These are phyloP conservation scores for Fonsecaea monophora DNA, from an alignment of 2,329 filamentous ascomycete species.

Conservation along the genomic window DNA sequence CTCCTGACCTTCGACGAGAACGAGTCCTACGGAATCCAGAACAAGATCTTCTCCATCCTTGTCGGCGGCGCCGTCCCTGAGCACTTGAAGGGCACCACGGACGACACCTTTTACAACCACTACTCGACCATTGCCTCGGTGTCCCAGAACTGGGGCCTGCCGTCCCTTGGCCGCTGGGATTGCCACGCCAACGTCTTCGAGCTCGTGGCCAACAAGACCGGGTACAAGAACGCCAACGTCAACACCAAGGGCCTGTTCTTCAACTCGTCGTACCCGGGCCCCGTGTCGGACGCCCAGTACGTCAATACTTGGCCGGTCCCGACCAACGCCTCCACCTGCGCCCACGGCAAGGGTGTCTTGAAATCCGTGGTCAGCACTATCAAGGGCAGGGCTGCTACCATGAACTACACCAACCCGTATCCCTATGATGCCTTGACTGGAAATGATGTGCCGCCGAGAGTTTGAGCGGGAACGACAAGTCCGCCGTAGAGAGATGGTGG, in stretches of 20 bases:
- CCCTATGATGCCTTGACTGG: conserved; percentile 29
- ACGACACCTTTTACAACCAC: conserved; percentile 74
- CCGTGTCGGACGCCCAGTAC: conserved; percentile 42
- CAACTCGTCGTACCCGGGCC: conserved; percentile 58
- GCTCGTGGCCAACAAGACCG: conserved; percentile 66
- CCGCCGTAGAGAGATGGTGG: neutral
- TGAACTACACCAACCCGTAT: conserved; percentile 30
- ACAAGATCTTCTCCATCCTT: conserved; percentile 73
- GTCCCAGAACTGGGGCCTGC: conserved; percentile 72
- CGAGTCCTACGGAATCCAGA: conserved; percentile 69
- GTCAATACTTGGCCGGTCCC: conserved; percentile 36
- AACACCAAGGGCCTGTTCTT: conserved; percentile 56
- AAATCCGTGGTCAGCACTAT: conserved; percentile 21
- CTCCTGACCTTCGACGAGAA: conserved; percentile 83
- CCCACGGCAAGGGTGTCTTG: conserved; percentile 69
- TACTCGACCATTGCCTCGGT: conserved; percentile 73
- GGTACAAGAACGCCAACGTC: conserved; percentile 55
- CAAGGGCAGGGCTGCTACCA: conserved; percentile 25
- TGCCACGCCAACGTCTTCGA: conserved; percentile 74
- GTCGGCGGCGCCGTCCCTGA: conserved; percentile 75
- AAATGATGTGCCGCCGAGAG: conserved; percentile 18
- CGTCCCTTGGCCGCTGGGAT: conserved; percentile 74
- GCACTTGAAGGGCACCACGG: conserved; percentile 70
- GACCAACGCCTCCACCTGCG: conserved; percentile 74
- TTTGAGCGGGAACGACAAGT: neutral